Evolutionary conservation across 192 early-diverging fungal genomes (phyloP), one percentile per base, ranked within the genome.

Genomic region (Rhizophagus clarus): DNA sequence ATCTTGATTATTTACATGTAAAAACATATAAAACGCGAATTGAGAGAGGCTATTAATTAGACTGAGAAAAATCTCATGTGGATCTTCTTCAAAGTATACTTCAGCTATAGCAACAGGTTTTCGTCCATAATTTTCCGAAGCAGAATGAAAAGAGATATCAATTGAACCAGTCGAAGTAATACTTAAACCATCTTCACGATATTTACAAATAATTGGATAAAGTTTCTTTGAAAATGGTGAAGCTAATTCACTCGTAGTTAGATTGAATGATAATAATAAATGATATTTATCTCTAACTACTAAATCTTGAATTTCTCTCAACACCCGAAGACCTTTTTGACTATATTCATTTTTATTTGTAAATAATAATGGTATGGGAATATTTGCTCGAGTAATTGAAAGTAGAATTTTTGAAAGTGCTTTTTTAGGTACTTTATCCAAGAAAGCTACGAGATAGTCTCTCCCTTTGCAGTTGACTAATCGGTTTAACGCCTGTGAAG

Each of bases 281-380:
- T n/a, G 37, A n/a, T 71, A 71, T n/a, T 71, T 40, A 11, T 71
- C 37, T 40, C 9, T 14, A 37, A 40, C 14, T 71, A 71, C 9
- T 40, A 71, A 37, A 22, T 8, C n/a, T 42, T 28, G 69, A n/a
- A 71, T n/a, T n/a, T 14, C 69, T 34, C 3, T 34, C 15, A 71
- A 37, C 8, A 71, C 69, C 14, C 22, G 24, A 10, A 71, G 22
- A 71, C 69, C 69, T 71, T 71, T 71, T n/a, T 31, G 31, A 71
- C 2, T 34, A n/a, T 11, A 71, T n/a, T 40, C 22, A 31, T 20
- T 17, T 40, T 71, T 10, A 15, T 71, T 31, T 14, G 69, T 71
- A 29, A 71, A 71, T 34, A 71, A 22, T 22, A 71, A n/a, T 22
- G 69, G 69, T n/a, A 71, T 40, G n/a, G 69, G 69, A 34, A 71